A percentile compares a stretch with the other conserved stretches of the same genome.
Evolutionary conservation across 805 yeast species (phyloP).

Genomic region (Grigorovia transvaalensis): DNA sequence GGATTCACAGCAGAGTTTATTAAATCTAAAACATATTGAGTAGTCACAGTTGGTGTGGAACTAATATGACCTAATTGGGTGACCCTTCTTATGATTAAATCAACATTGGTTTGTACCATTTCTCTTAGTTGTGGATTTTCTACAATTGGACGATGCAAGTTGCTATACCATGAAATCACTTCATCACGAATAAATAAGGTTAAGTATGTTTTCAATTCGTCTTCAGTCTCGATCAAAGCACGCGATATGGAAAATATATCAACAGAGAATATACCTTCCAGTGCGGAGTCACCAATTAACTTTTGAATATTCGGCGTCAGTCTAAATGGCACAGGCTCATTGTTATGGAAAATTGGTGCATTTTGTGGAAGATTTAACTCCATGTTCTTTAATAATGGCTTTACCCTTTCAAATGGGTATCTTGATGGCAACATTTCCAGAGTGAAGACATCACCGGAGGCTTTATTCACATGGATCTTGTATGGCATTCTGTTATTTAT

Average conservation of each 20-base stretch:
- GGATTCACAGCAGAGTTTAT: slow-evolving; percentile 95
- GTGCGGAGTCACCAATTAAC: slow-evolving; percentile 84
- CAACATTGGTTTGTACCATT: slow-evolving; percentile 81
- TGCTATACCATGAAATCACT: slow-evolving; percentile 87
- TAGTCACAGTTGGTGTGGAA: slow-evolving; percentile 51
- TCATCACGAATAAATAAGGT: slow-evolving; percentile 96
- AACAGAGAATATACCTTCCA: slow-evolving; percentile 86
- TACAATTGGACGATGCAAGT: slow-evolving; percentile 71
- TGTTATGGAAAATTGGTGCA: slow-evolving; percentile 77
- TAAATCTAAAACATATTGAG: slow-evolving; percentile 82
- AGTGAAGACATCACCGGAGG: slow-evolving; percentile 85
- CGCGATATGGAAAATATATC: slow-evolving; percentile 77
- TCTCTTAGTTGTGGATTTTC: slow-evolving; percentile 79
- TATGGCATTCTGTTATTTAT: slow-evolving; percentile 89
- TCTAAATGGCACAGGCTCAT: slow-evolving; percentile 92
- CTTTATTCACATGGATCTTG: slow-evolving; percentile 72
- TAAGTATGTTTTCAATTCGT: slow-evolving; percentile 81
- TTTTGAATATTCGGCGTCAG: slow-evolving; percentile 92
- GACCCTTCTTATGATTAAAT: slow-evolving; percentile 68
- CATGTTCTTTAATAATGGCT: slow-evolving; percentile 29
- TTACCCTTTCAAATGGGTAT: slow-evolving; percentile 40
- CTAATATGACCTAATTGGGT: slow-evolving; percentile 59
- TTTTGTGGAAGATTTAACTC: slow-evolving; percentile 32
- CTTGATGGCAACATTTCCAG: slow-evolving; percentile 92
- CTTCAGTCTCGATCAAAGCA: slow-evolving; percentile 83